Evolutionary conservation across 257 asterid species (phyloP), one percentile per base, ranked within the genome.

Genomic region (Fraxinus pennsylvanica): DNA sequence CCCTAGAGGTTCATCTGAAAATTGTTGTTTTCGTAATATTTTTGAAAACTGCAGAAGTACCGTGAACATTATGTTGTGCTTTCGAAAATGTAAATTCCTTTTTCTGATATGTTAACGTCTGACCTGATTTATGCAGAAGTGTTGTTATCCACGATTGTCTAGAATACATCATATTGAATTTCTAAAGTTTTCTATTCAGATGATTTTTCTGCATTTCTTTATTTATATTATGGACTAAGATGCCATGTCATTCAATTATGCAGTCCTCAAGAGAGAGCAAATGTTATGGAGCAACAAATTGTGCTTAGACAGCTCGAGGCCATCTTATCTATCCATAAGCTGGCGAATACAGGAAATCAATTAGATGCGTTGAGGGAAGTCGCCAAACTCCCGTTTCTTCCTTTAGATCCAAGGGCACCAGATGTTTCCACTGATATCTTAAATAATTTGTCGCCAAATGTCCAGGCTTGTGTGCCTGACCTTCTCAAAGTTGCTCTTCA

Each of bases 281-380:
- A 78, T 78, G 94, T 89, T 47, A 87, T 90, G 89, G 96, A 88
- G 84, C 98, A 96, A 79, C 97, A 93, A 82, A 91, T 91, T 43
- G 90, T 93, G 80, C 86, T 90, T 70, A 84, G 97, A 80, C 99
- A 95, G 86, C 98, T 95, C 6, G 99, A 95, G 81, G 98, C 98
- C 21, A 73, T 92, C 80, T 78, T 95, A 83, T 82, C 90, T 22
- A 89, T 92, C 83, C 92, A 95, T 78, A 92, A 86, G 82, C 90
- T 96, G 65, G 90, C 94, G 33, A 86, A 88, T 73, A 77, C 84
- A 7, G 98, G 97, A 57, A 87, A 88, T 71, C 89, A 86, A 59
- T 71, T 96, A 85, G 97, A 96, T 80, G 97, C 97, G 77, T 63
- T 93, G 70, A 92, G 93, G 84, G 99, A 96, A 87, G 87, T 96